A percentile compares a stretch with the other conserved stretches of the same genome.
Conservation (phyloP, 1,284 basidiomycete genomes). For the Cutaneotrichosporon cavernicola region DNA sequence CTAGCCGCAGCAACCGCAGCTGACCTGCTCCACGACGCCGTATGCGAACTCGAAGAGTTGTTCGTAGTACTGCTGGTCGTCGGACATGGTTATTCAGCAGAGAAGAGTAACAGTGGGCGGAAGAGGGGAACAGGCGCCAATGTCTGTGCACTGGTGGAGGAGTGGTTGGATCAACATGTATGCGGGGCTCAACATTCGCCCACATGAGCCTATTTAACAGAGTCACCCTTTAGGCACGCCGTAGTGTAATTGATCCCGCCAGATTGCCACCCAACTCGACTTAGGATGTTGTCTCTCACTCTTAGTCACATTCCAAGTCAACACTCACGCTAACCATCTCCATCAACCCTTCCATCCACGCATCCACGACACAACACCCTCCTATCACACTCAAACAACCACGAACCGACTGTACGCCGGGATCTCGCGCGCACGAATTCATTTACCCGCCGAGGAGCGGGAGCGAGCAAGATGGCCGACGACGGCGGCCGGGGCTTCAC, state of each 20-base stretch:
- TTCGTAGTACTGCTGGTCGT: constrained; percentile 22
- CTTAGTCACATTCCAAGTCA: background rate
- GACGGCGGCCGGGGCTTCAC: constrained; percentile 29
- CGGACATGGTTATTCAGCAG: constrained; percentile 10
- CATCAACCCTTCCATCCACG: background rate
- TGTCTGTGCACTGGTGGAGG: constrained; percentile 5
- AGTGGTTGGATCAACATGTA: background rate
- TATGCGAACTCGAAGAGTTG: constrained; percentile 34
- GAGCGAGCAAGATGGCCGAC: constrained; percentile 24
- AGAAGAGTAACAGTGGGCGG: background rate
- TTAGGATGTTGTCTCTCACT: background rate
- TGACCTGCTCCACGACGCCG: constrained; percentile 29
- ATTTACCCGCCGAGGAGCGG: constrained; percentile 4
- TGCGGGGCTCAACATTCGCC: background rate
- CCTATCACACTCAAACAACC: background rate
- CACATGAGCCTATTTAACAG: background rate
- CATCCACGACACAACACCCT: background rate
- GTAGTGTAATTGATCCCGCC: constrained; percentile 5
- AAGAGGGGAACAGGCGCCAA: background rate
- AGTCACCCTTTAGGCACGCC: background rate
- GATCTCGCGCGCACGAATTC: background rate
- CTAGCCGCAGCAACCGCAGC: background rate
- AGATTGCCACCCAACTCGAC: constrained; percentile 13
- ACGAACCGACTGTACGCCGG: background rate
- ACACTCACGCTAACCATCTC: background rate